phyloP scores from a whole-genome alignment of 768 basidiomycete species.

The Galerina sulciceps region DNA sequence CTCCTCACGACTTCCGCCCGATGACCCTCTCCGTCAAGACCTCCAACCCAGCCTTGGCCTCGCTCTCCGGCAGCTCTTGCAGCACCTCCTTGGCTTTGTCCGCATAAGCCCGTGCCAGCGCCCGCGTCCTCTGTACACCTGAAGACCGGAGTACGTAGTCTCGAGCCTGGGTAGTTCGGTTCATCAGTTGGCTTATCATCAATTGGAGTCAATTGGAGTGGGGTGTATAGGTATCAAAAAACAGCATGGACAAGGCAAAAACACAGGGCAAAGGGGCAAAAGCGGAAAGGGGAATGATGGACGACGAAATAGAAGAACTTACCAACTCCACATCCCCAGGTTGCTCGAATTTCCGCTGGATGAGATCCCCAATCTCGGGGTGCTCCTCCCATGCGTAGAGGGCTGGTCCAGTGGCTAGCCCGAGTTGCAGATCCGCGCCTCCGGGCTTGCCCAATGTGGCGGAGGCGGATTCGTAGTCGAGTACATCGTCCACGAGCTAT shows the following conservation, averaged over 20 bases:
- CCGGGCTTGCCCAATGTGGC: conserved; percentile 88
- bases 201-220: background rate
- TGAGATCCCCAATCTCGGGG: conserved; percentile 86
- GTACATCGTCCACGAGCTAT: conserved; percentile 93
- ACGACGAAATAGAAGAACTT: conserved; percentile 12
- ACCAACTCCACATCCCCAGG: conserved; percentile 89
- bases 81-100: conserved; percentile 79
- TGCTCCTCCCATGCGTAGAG: conserved; percentile 95
- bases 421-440: conserved; percentile 82
- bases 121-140: conserved; percentile 80
- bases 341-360: conserved; percentile 78
- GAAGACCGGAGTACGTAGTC: conserved; percentile 76
- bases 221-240: conserved; percentile 1
- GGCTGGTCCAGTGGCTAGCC: conserved; percentile 91
- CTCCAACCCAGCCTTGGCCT: conserved; percentile 78
- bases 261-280: background rate
- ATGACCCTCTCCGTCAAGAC: conserved; percentile 78
- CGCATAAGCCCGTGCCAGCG: conserved; percentile 78
- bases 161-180: conserved; percentile 56
- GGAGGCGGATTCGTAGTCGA: conserved; percentile 88
- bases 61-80: conserved; percentile 75
- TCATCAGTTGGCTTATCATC: background rate
- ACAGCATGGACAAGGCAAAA: background rate
- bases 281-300: background rate
- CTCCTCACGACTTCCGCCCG: conserved; percentile 43